Conservation (phyloP, 495 filamentous ascomycete species). For the Aspergillus homomorphus region DNA sequence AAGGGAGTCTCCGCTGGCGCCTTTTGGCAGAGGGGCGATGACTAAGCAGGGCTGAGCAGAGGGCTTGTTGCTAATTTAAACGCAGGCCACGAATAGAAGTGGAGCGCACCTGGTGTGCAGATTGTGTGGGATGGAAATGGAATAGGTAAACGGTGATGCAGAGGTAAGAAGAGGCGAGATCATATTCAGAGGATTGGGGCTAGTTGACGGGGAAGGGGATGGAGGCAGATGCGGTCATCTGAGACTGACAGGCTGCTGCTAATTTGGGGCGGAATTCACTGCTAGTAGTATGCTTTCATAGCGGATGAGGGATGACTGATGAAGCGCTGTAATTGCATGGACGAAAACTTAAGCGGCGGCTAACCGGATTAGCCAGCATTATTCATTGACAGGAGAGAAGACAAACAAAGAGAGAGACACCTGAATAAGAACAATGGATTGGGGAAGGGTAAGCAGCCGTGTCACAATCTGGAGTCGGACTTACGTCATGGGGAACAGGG, state of each 20-base stretch:
- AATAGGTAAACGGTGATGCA: neutral
- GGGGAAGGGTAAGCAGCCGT: neutral
- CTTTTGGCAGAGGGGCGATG: constrained; percentile 1
- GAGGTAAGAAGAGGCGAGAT: neutral
- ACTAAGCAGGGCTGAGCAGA: constrained; percentile 8
- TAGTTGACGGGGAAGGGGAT: neutral
- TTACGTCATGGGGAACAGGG: constrained; percentile 16
- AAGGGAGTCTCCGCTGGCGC: constrained; percentile 4
- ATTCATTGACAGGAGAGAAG: neutral
- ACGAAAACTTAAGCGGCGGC: neutral
- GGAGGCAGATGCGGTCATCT: neutral
- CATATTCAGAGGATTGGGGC: neutral
- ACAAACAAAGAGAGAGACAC: neutral
- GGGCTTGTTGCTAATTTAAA: constrained; percentile 3
- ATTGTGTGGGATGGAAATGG: neutral
- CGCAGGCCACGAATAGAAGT: constrained; percentile 1
- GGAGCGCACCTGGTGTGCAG: neutral
- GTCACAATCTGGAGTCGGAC: neutral
- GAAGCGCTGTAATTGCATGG: neutral
- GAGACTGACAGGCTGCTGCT: neutral
- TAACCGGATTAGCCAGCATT: neutral
- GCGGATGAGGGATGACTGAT: neutral
- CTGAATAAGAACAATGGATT: too few species aligned
- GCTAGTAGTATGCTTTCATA: neutral
- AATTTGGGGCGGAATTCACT: neutral